Evolutionary conservation across 2,329 filamentous ascomycete species (phyloP).

Genomic region (Bisporella sp.): DNA sequence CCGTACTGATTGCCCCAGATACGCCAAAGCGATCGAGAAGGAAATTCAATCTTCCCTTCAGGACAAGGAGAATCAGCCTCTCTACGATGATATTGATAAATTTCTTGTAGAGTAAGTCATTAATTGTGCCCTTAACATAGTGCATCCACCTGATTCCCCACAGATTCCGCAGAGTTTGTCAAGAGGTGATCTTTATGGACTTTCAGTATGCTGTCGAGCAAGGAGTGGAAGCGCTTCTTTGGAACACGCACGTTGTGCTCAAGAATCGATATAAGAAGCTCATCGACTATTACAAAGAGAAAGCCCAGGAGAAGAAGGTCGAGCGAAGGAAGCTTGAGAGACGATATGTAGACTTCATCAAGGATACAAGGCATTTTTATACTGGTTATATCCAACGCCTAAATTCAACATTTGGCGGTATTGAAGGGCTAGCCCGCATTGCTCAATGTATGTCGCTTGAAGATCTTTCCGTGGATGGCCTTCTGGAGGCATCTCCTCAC

Average conservation of each 20-base stretch:
- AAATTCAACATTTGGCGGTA: conserved; percentile 46
- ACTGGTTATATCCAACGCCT: conserved; percentile 76
- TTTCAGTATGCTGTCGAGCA: conserved; percentile 57
- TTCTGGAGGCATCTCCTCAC: conserved; percentile 15
- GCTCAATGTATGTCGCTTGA: conserved; percentile 23
- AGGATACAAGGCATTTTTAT: conserved; percentile 84
- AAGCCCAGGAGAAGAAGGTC: conserved; percentile 37
- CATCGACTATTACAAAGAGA: conserved; percentile 47
- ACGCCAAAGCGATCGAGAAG: conserved; percentile 39
- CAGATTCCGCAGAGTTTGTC: conserved; percentile 48
- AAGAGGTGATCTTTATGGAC: conserved; percentile 66
- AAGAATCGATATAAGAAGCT: conserved; percentile 72
- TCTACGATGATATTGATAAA: conserved; percentile 39
- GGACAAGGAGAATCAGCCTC: conserved; percentile 35
- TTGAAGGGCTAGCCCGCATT: conserved; percentile 24
- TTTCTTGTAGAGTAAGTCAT: conserved; percentile 23
- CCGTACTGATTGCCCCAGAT: conserved; percentile 21
- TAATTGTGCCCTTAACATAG: background rate
- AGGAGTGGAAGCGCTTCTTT: conserved; percentile 65
- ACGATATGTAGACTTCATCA: conserved; percentile 77
- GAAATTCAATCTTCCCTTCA: conserved; percentile 20
- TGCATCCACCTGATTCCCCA: background rate
- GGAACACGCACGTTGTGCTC: conserved; percentile 71
- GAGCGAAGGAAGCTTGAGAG: conserved; percentile 73
- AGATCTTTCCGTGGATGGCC: conserved; percentile 19